Percentiles rank a stretch among this genome's conserved stretches.
phyloP scores from a whole-genome alignment of 495 filamentous ascomycete species.

The Talaromyces stipitatus region DNA sequence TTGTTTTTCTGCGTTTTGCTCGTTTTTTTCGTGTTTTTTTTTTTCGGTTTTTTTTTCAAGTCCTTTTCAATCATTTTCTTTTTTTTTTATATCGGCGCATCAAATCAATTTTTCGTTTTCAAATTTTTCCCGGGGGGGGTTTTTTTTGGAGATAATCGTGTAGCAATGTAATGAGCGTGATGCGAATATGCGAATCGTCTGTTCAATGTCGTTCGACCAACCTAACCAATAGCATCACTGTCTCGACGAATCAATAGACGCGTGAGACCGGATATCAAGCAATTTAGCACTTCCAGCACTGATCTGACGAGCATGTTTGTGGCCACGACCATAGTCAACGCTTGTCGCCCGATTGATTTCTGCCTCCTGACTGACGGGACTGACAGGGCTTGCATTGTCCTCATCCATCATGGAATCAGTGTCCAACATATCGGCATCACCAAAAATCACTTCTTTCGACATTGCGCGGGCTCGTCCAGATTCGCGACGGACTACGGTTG shows the following conservation, averaged over 20 bases:
- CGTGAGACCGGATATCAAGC: constrained; percentile 51
- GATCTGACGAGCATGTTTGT: constrained; percentile 50
- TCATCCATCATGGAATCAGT: constrained; percentile 26
- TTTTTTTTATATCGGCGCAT: background rate
- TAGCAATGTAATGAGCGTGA: background rate
- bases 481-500: constrained; percentile 45
- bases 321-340: constrained; percentile 52
- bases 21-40: background rate
- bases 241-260: constrained; percentile 19
- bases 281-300: constrained; percentile 68
- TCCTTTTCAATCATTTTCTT: background rate
- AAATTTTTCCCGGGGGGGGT: background rate
- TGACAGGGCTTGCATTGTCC: constrained; percentile 21
- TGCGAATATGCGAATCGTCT: background rate
- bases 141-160: background rate
- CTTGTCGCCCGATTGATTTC: constrained; percentile 56
- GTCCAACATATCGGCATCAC: constrained; percentile 42
- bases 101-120: constrained; percentile 2
- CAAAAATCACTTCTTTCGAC: constrained; percentile 62
- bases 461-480: constrained; percentile 48
- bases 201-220: background rate
- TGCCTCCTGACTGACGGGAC: constrained; percentile 24
- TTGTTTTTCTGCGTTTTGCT: background rate
- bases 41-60: background rate
- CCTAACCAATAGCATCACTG: background rate